Evolutionary conservation across 169 alveolate species (phyloP).

Genomic region (Babesia gibsoni): DNA sequence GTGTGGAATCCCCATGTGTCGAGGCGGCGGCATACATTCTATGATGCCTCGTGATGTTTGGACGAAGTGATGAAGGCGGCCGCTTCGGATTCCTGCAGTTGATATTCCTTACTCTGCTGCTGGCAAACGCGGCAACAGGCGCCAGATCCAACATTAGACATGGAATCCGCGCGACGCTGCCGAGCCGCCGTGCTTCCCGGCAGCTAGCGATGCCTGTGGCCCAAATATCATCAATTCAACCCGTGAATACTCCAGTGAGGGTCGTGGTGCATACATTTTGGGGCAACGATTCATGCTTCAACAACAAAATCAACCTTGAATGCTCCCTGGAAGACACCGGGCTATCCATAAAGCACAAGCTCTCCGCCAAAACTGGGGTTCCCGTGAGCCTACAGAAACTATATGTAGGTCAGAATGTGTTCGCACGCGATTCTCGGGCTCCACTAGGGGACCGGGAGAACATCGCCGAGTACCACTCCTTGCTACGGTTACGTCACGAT

Average conservation of each 20-base stretch:
- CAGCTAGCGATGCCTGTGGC: background rate
- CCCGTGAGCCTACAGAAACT: slow-evolving; percentile 39
- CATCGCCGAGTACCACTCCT: background rate
- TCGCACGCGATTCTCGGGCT: background rate
- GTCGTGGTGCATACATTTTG: slow-evolving; percentile 48
- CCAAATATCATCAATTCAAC: background rate
- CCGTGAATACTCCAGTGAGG: slow-evolving; percentile 11
- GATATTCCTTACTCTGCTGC: background rate
- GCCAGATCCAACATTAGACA: background rate
- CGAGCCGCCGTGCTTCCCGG: background rate
- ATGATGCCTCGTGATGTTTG: background rate
- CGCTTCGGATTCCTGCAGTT: background rate
- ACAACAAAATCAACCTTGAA: slow-evolving; percentile 23
- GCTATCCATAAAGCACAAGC: slow-evolving; percentile 2
- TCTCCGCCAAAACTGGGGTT: slow-evolving; percentile 28
- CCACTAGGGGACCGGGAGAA: slow-evolving; percentile 1
- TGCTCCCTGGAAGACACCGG: slow-evolving; percentile 14
- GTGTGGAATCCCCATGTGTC: slow-evolving; percentile 11
- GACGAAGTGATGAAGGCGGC: background rate
- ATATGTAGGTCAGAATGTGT: slow-evolving; percentile 24
- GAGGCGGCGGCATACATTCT: background rate
- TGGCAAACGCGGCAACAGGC: background rate
- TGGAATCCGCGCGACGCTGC: background rate
- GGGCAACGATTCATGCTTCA: slow-evolving; percentile 60
- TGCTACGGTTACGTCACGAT: slow-evolving; percentile 11